Conservation (phyloP, 208 protist genomes). For the Acanthamoeba lenticulata region DNA sequence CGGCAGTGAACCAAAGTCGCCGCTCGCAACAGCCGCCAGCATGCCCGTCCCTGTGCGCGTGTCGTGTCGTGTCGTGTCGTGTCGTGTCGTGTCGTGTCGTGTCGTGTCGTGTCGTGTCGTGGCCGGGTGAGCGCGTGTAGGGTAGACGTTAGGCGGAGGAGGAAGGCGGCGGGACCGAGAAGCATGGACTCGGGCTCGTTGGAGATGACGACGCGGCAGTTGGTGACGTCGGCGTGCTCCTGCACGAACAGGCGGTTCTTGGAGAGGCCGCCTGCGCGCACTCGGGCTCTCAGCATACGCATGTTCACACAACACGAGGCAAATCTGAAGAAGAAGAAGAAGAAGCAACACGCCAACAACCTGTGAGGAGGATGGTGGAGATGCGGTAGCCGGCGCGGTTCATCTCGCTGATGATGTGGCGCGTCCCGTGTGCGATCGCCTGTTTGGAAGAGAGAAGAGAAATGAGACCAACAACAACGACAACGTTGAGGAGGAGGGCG, state of each 20-base stretch:
- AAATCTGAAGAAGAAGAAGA: background rate
- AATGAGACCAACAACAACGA: no score
- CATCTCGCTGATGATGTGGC: conserved; percentile 32
- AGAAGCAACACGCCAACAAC: background rate
- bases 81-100: no score
- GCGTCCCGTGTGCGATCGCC: background rate
- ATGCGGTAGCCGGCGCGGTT: conserved; percentile 3
- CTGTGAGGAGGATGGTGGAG: background rate
- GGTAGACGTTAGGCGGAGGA: background rate
- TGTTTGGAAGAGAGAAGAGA: background rate
- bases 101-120: no score
- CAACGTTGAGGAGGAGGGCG: no score
- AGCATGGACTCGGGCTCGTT: conserved; percentile 21
- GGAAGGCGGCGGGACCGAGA: background rate
- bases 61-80: no score
- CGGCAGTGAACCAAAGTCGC: background rate
- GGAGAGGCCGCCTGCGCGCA: background rate
- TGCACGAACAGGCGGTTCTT: conserved; percentile 44
- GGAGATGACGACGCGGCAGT: background rate
- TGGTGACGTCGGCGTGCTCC: conserved; percentile 27
- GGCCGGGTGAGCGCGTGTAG: background rate
- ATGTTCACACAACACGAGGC: no score
- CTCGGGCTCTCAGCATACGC: no score
- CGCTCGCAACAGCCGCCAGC: conserved; percentile 3
- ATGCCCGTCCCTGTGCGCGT: conserved; percentile 8